phyloP scores from a whole-genome alignment of 2,329 filamentous ascomycete species.

The Ceratocystiopsis brevicomis region DNA sequence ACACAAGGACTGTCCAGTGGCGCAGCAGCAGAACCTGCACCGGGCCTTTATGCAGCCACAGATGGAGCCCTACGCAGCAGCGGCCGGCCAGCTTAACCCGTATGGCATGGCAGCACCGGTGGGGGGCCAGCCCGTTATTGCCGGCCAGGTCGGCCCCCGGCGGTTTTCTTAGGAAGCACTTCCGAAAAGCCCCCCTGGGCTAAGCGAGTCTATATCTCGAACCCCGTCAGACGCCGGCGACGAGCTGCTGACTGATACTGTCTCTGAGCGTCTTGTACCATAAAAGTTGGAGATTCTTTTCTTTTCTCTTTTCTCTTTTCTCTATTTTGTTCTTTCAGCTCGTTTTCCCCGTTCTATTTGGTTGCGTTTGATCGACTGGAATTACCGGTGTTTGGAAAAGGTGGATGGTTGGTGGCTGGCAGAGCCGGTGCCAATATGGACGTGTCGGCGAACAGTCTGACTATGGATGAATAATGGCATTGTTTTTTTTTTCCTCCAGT shows the following conservation, averaged over 20 bases:
- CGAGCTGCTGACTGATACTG: neutral
- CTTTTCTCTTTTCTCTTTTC: neutral
- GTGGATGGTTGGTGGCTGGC: too few species aligned
- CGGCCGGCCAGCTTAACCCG: constrained; percentile 36
- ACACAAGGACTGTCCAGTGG: constrained; percentile 91
- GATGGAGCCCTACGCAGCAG: constrained; percentile 26
- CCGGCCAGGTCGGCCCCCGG: constrained; percentile 32
- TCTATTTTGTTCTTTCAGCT: neutral
- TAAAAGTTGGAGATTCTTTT: neutral
- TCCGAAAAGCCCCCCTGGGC: too few species aligned
- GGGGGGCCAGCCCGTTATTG: constrained; percentile 32
- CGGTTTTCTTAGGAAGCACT: constrained; percentile 28
- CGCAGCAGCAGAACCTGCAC: constrained; percentile 63
- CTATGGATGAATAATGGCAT: too few species aligned
- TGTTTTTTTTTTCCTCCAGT: too few species aligned
- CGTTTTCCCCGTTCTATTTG: neutral
- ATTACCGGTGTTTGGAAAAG: too few species aligned
- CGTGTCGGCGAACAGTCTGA: too few species aligned
- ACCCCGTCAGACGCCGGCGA: neutral
- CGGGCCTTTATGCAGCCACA: constrained; percentile 34
- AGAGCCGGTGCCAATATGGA: too few species aligned
- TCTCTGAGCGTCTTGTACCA: neutral
- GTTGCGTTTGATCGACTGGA: neutral
- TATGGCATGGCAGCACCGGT: constrained; percentile 38
- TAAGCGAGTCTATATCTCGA: too few species aligned